A percentile compares a stretch with the other conserved stretches of the same genome.
phyloP scores from a whole-genome alignment of 192 early-diverging fungal genomes.

The Coemansia sp. region DNA sequence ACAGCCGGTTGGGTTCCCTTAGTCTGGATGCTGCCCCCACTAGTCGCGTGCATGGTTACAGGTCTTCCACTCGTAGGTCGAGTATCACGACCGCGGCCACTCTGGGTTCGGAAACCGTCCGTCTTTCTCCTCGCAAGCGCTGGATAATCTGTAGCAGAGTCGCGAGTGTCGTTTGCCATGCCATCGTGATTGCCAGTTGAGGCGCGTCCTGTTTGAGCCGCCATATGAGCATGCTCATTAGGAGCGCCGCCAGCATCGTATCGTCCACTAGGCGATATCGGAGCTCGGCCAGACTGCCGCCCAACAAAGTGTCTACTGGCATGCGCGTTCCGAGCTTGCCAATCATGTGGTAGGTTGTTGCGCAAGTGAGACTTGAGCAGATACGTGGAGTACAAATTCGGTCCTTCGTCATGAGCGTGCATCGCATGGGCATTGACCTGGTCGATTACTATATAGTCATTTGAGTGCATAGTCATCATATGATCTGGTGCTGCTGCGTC shows the following conservation, averaged over 20 bases:
- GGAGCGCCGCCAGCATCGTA: background rate
- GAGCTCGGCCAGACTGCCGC: conserved; percentile 20
- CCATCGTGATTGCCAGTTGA: background rate
- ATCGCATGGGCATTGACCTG: background rate
- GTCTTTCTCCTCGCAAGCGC: conserved; percentile 4
- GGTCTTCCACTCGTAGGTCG: background rate
- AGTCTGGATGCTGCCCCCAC: background rate
- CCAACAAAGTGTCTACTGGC: conserved; percentile 21
- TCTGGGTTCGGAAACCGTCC: background rate
- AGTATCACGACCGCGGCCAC: background rate
- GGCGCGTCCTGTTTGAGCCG: background rate
- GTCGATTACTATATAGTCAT: background rate
- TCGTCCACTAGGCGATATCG: background rate
- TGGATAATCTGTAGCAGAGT: background rate
- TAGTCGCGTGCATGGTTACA: background rate
- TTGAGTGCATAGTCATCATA: background rate
- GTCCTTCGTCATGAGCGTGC: conserved; percentile 14
- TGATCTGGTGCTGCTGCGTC: background rate
- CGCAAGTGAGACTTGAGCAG: conserved; percentile 56
- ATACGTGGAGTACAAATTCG: conserved; percentile 51
- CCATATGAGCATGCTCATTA: background rate
- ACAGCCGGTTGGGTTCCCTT: background rate
- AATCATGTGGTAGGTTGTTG: conserved; percentile 36
- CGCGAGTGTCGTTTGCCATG: background rate
- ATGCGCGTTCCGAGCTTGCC: conserved; percentile 1